phyloP scores from a whole-genome alignment of 2,329 filamentous ascomycete genomes.

The Paraconiothyrium sp. region DNA sequence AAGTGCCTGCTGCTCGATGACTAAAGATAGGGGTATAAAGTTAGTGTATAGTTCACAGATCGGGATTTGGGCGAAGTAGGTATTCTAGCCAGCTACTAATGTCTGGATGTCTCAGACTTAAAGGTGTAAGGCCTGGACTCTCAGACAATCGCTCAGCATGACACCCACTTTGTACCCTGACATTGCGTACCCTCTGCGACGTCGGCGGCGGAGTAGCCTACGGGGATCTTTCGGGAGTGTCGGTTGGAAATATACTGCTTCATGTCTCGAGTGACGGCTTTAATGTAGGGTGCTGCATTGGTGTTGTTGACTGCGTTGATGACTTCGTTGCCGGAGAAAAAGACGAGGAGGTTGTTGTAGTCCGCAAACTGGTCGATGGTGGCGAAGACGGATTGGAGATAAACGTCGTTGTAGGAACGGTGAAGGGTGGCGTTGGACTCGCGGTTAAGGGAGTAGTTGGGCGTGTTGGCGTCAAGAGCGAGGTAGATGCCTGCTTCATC shows the following conservation, averaged over 20 bases:
- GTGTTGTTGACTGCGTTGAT: constrained; percentile 73
- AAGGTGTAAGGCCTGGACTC: too few species aligned
- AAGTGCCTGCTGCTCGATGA: constrained; percentile 83
- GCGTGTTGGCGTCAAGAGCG: constrained; percentile 88
- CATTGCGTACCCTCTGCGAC: constrained; percentile 64
- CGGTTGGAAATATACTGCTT: constrained; percentile 82
- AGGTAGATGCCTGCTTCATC: constrained; percentile 90
- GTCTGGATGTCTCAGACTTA: too few species aligned
- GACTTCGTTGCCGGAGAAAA: constrained; percentile 83
- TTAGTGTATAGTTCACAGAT: too few species aligned
- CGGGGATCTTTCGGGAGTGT: constrained; percentile 72
- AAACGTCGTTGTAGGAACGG: constrained; percentile 83
- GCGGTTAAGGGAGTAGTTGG: constrained; percentile 87
- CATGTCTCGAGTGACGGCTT: constrained; percentile 80
- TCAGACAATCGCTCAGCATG: too few species aligned
- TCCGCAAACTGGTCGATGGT: constrained; percentile 79
- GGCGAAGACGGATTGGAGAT: constrained; percentile 85
- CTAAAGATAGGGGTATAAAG: constrained; percentile 46
- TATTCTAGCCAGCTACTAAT: too few species aligned
- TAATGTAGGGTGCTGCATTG: constrained; percentile 73
- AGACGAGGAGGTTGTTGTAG: constrained; percentile 86
- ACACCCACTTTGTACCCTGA: too few species aligned
- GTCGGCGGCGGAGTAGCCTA: constrained; percentile 86
- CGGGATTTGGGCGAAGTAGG: too few species aligned
- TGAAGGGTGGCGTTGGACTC: constrained; percentile 63